These are phyloP conservation scores for Atalantia buxifolia DNA, from an alignment of 345 rosid species.

Conservation along the genomic window DNA sequence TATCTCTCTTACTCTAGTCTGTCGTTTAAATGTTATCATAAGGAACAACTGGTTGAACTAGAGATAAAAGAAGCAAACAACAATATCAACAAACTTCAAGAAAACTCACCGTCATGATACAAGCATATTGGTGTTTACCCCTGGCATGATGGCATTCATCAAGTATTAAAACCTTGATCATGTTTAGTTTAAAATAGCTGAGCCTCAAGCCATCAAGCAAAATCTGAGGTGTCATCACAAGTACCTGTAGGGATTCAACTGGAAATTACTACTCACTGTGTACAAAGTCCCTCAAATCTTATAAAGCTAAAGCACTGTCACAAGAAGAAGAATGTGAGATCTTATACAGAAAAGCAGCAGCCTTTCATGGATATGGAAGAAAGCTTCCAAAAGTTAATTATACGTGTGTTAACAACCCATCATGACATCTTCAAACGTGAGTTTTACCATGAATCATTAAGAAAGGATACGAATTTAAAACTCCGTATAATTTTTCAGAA, in stretches of 20 bases:
- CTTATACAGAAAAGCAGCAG: background rate
- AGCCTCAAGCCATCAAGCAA: slow-evolving; percentile 71
- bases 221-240: slow-evolving; percentile 94
- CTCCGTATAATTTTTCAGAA: background rate
- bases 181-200: slow-evolving; percentile 46
- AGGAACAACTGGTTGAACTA: background rate
- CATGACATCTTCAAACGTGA: background rate
- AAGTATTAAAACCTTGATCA: slow-evolving; percentile 71
- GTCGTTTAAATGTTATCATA: background rate
- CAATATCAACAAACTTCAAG: background rate
- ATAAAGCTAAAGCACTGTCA: background rate
- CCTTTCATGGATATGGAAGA: background rate
- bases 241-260: slow-evolving; percentile 47
- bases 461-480: background rate
- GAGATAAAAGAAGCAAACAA: background rate
- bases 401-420: background rate
- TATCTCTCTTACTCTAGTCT: background rate
- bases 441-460: background rate
- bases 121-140: slow-evolving; percentile 73
- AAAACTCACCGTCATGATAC: slow-evolving; percentile 70
- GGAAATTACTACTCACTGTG: background rate
- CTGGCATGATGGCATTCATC: slow-evolving; percentile 95
- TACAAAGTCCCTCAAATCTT: slow-evolving; percentile 1
- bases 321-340: background rate
- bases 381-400: background rate